Evolutionary conservation across 768 basidiomycete species (phyloP).

Genomic region (Termitomyces heimii): DNA sequence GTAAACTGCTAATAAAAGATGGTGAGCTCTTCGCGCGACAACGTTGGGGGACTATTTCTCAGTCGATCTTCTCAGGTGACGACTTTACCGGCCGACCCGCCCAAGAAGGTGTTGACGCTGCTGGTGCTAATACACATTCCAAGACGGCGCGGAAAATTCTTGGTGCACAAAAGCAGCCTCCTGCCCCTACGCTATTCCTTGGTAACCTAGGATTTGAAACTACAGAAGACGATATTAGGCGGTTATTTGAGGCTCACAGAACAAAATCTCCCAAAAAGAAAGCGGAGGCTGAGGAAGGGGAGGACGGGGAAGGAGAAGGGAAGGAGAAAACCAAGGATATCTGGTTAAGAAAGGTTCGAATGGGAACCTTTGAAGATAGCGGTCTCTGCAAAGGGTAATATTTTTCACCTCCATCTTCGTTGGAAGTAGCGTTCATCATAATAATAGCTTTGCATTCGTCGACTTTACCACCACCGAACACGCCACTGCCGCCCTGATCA

Average conservation of each 20-base stretch:
- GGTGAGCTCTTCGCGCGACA: slow-evolving; percentile 38
- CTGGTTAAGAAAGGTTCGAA: slow-evolving; percentile 77
- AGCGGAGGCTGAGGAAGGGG: slow-evolving; percentile 22
- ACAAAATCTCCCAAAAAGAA: slow-evolving; percentile 24
- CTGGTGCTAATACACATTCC: slow-evolving; percentile 34
- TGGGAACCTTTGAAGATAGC: slow-evolving; percentile 96
- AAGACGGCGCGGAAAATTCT: slow-evolving; percentile 79
- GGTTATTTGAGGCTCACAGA: slow-evolving; percentile 68
- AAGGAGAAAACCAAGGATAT: slow-evolving; percentile 28
- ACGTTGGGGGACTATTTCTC: neutral
- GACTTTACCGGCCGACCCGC: slow-evolving; percentile 69
- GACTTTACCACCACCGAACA: slow-evolving; percentile 79
- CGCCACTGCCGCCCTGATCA: slow-evolving; percentile 78
- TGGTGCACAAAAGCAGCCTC: slow-evolving; percentile 70
- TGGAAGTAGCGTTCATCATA: neutral
- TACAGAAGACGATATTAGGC: slow-evolving; percentile 68
- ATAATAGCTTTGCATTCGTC: slow-evolving; percentile 81
- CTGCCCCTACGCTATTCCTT: slow-evolving; percentile 83
- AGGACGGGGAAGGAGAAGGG: slow-evolving; percentile 21
- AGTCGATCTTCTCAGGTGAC: slow-evolving; percentile 43
- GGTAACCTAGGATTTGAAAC: slow-evolving; percentile 93
- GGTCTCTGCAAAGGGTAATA: slow-evolving; percentile 93
- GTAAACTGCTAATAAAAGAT: slow-evolving; percentile 90
- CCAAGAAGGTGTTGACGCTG: slow-evolving; percentile 29
- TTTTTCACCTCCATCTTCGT: neutral